Percentiles rank a stretch among this genome's conserved stretches.
phyloP scores from a whole-genome alignment of 1,284 basidiomycete species.

The Ustilago tritici region DNA sequence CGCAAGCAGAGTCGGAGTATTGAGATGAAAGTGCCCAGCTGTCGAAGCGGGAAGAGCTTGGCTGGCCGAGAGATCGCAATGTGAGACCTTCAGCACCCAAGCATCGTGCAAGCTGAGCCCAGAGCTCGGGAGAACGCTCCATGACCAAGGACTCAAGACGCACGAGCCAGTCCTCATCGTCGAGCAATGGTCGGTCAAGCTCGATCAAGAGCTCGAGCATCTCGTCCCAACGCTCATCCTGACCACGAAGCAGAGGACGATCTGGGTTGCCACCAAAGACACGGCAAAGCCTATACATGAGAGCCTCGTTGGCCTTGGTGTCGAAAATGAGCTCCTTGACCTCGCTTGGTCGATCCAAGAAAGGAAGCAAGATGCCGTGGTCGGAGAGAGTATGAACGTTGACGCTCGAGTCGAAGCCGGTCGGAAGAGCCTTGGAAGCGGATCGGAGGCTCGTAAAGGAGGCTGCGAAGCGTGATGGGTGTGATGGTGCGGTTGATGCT shows the following conservation, averaged over 20 bases:
- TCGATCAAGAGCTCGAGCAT: constrained; percentile 48
- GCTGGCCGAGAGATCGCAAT: constrained; percentile 13
- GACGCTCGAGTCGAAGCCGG: constrained; percentile 37
- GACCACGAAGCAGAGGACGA: constrained; percentile 18
- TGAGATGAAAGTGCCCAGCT: constrained; percentile 41
- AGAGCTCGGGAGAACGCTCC: constrained; percentile 41
- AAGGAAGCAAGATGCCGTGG: constrained; percentile 49
- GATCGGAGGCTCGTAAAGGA: constrained; percentile 35
- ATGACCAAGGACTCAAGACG: constrained; percentile 42
- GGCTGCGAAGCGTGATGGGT: constrained; percentile 36
- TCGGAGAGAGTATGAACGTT: constrained; percentile 45
- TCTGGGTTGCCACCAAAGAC: constrained; percentile 36
- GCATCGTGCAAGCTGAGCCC: constrained; percentile 47
- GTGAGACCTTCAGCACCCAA: constrained; percentile 44
- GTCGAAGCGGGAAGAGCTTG: constrained; percentile 33
- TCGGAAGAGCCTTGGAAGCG: constrained; percentile 13
- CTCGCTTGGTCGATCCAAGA: constrained; percentile 48
- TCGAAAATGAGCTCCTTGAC: constrained; percentile 49
- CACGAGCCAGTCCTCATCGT: constrained; percentile 49
- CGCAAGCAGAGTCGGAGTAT: constrained; percentile 9
- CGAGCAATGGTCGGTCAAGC: constrained; percentile 43
- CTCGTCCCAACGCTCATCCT: constrained; percentile 51
- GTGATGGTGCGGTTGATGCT: background rate
- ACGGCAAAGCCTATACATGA: constrained; percentile 41
- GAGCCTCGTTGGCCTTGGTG: constrained; percentile 37